Evolutionary conservation across 2,329 filamentous ascomycete species (phyloP).

Genomic region (Orbilia oligospora): DNA sequence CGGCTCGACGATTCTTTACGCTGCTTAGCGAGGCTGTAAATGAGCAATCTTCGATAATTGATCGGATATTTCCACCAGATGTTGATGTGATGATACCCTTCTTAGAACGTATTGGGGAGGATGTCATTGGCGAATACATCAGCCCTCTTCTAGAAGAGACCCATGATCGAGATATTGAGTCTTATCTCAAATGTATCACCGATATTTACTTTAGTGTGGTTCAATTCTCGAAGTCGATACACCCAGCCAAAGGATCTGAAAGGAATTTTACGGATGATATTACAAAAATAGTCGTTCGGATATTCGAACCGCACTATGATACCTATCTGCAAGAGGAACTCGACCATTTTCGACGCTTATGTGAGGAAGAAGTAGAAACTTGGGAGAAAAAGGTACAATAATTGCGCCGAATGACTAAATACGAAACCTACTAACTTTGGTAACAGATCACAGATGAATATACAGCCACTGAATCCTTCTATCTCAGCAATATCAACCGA

Average conservation of each 20-base stretch:
- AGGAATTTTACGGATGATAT: slow-evolving; percentile 76
- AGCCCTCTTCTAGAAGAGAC: slow-evolving; percentile 89
- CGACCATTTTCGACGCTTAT: slow-evolving; percentile 83
- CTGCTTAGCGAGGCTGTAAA: slow-evolving; percentile 81
- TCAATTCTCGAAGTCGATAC: slow-evolving; percentile 80
- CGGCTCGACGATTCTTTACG: slow-evolving; percentile 85
- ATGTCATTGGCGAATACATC: slow-evolving; percentile 86
- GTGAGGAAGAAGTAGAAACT: slow-evolving; percentile 80
- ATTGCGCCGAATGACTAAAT: neutral
- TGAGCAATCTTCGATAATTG: slow-evolving; percentile 84
- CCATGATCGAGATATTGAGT: slow-evolving; percentile 79
- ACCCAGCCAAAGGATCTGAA: slow-evolving; percentile 73
- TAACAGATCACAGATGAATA: slow-evolving; percentile 79
- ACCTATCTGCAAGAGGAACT: slow-evolving; percentile 93
- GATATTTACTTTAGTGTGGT: slow-evolving; percentile 89
- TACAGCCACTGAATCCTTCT: slow-evolving; percentile 89
- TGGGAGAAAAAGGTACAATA: slow-evolving; percentile 88
- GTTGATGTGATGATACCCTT: slow-evolving; percentile 82
- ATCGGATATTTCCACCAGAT: slow-evolving; percentile 82
- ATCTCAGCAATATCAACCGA: slow-evolving; percentile 94
- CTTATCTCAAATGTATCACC: slow-evolving; percentile 87
- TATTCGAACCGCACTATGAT: slow-evolving; percentile 94
- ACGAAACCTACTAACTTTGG: neutral
- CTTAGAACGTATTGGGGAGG: slow-evolving; percentile 84
- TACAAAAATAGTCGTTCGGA: slow-evolving; percentile 77